Evolutionary conservation across 2,329 filamentous ascomycete genomes (phyloP), one percentile per base, ranked within the genome.

Genomic region (Xylogone sp.): DNA sequence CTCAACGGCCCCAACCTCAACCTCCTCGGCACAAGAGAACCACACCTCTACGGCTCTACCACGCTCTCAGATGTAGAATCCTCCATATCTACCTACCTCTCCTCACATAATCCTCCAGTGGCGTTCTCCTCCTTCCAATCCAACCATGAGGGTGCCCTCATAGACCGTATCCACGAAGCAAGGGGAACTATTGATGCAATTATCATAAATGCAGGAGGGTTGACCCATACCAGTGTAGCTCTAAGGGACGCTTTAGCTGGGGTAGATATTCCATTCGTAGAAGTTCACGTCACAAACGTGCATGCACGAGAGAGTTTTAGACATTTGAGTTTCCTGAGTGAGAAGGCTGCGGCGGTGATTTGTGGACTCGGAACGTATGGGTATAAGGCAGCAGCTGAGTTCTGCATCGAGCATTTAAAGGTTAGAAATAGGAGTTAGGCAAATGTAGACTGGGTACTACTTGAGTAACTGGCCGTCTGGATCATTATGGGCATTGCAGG

Each of bases 1-100:
- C 83, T 91, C 73, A 90, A 90, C 69, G 87, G 88, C n/a, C 87
- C 87, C 27, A 92, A 92, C 68, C 84, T 92, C 61, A 91, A 91
- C 71, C 83, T 92, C 46, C 79, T 92, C 24, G 88, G 88, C 31
- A 86, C 81, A 12, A 78, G 88, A 20, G 87, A 93, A 66, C 87
- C 88, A 16, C 72, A 82, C 22, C 78, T 90, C 61, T 91, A 92
- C 71, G 88, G 88, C 63, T 75, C 73, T 54, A 83, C 82, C 1
- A 90, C 87, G 0, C 81, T 92, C 12, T 47, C 72, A 19, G 80
- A 88, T 57, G 77, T 92, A 16, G 75, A 44, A 68, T 77, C 43
- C 46, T 20, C 21, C 22, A 21, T 50, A 5, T 21, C 27, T n/a
- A n/a, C 43, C 13, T 42, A 46, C 31, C 45, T 39, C 21, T 16